Base-by-base conservation (phyloP, 208 protist species). In the Crithidia mellificae region DNA sequence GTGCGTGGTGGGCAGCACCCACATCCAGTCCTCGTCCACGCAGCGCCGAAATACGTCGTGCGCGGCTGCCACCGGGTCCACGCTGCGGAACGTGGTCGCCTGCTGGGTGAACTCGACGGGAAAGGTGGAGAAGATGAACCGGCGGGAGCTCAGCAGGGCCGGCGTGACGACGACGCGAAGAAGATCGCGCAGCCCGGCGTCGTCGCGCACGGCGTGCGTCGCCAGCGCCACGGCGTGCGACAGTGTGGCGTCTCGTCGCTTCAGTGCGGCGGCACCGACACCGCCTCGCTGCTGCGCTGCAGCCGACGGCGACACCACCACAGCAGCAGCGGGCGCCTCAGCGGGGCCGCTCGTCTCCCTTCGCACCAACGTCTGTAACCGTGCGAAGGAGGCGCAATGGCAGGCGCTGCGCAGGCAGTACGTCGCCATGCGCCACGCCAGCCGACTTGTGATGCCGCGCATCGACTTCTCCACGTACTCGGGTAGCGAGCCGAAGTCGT, bases 41-140 rank as follows among this genome's bases (percentile, higher is more conserved):
- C 84, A 91, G 17, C 77, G 84, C 25, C 65, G 77, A 54, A 96
- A 92, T 0, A 94, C 83, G 47, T 90, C 71, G 39, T 57, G 50
- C 29, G 83, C 68, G 3, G 84, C 86, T 41, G 81, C 64, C 12
- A 78, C 72, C 11, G 87, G 81, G 63, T 89, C 76, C 22, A 90
- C 80, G 59, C 64, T 82, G 43, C 70, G 66, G 54, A 61, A 74
- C 41, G 77, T 81, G 9, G 77, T 83, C 55, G 69, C 73, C 61
- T 95, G 84, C 66, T 88, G 82, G 12, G 87, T 90, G 63, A 95
- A 93, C 55, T 87, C 71, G 15, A 95, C 72, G 0, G 80, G 50
- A 63, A 95, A 90, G 30, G 59, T 78, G 65, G 71, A 78, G 19
- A 59, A 47, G 27, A 72, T 63, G 62, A 92, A 95, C 39, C 49